phyloP scores from a whole-genome alignment of 352 stramenopile species.

The Phytophthora boehmeriae region DNA sequence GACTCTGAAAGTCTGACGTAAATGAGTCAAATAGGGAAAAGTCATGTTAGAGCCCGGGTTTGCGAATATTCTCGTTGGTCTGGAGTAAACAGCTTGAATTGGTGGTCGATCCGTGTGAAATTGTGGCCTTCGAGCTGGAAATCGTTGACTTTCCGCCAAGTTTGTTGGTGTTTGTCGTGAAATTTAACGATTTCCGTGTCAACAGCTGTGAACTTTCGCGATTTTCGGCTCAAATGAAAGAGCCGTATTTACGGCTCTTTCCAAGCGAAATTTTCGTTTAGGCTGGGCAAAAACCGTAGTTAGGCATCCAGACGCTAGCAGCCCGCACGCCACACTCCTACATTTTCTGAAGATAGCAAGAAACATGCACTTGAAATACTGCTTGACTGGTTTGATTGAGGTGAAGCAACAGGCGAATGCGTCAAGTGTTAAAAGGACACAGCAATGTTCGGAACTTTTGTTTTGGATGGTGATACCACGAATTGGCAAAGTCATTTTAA shows the following conservation, averaged over 20 bases:
- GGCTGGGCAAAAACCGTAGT: slow-evolving; percentile 19
- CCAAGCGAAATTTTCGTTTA: slow-evolving; percentile 30
- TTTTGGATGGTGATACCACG: too few species aligned
- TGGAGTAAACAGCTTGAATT: too few species aligned
- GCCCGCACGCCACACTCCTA: slow-evolving; percentile 33
- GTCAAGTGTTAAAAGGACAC: background rate
- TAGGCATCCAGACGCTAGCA: slow-evolving; percentile 28
- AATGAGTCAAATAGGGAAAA: background rate
- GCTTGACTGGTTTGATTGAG: background rate
- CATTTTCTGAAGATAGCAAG: slow-evolving; percentile 16
- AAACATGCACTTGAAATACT: background rate
- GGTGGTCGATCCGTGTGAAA: too few species aligned
- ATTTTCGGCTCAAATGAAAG: background rate
- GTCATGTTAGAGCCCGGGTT: too few species aligned
- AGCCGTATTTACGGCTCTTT: slow-evolving; percentile 8
- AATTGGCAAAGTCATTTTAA: background rate
- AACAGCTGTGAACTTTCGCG: background rate
- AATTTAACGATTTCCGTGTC: slow-evolving; percentile 7
- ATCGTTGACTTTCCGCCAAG: slow-evolving; percentile 17
- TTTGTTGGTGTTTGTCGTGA: slow-evolving; percentile 5
- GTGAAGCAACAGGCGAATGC: background rate
- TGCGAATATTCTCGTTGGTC: too few species aligned
- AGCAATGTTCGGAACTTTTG: too few species aligned
- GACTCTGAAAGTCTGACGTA: background rate
- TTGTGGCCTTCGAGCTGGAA: slow-evolving; percentile 7